Percentiles rank a stretch among this genome's conserved stretches.
These are phyloP conservation scores for Limnomonas spitsbergensis DNA, from an alignment of 139 green algal species.

Conservation along the genomic window DNA sequence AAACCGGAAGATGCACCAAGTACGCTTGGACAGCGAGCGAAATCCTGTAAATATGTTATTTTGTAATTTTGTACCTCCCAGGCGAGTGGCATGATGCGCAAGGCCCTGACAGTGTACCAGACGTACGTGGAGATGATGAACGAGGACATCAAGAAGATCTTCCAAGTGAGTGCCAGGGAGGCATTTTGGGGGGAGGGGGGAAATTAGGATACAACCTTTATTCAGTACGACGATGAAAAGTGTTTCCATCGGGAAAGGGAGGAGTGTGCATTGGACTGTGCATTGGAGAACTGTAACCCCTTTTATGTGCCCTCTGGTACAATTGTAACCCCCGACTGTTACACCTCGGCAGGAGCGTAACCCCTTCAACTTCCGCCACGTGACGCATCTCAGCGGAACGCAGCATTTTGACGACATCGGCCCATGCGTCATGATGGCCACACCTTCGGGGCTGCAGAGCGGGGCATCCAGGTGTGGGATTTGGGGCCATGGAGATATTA, in stretches of 20 bases:
- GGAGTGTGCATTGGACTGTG: too few relatives aligned
- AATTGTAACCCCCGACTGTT: too few relatives aligned
- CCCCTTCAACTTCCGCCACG: constrained; percentile 95
- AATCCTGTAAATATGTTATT: too few relatives aligned
- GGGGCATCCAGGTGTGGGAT: neutral
- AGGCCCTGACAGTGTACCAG: constrained; percentile 80
- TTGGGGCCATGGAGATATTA: too few relatives aligned
- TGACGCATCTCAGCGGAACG: constrained; percentile 73
- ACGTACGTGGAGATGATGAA: constrained; percentile 98
- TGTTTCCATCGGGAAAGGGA: too few relatives aligned
- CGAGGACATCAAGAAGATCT: constrained; percentile 83
- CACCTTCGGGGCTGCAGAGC: constrained; percentile 85
- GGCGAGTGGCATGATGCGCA: constrained; percentile 65
- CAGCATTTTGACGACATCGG: constrained; percentile 75
- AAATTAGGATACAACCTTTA: neutral
- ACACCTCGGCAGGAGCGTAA: constrained; percentile 68
- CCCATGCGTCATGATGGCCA: constrained; percentile 94
- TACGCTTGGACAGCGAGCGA: too few relatives aligned
- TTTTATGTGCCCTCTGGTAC: too few relatives aligned
- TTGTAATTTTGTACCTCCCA: constrained; percentile 1
- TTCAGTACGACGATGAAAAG: too few relatives aligned
- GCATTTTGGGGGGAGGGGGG: neutral
- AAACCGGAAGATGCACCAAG: too few relatives aligned
- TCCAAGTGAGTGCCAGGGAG: constrained; percentile 45
- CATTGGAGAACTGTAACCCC: too few relatives aligned